Evolutionary conservation across 2,329 filamentous ascomycete genomes (phyloP).

Genomic region (Hypoxylon sp.): DNA sequence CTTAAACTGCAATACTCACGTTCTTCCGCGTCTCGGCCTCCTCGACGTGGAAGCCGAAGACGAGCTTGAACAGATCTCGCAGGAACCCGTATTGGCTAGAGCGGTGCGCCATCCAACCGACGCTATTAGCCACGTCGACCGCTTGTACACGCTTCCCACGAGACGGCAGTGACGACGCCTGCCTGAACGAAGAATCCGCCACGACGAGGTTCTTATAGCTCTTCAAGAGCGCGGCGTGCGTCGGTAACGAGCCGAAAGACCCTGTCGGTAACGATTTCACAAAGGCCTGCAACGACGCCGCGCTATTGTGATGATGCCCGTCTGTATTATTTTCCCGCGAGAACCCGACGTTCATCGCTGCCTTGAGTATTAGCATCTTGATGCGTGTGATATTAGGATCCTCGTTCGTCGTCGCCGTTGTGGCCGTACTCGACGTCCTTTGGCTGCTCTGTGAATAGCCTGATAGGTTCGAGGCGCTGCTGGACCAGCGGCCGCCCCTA

Average conservation of each 20-base stretch:
- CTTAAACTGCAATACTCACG: slow-evolving; percentile 69
- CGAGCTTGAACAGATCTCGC: slow-evolving; percentile 83
- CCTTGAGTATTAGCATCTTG: slow-evolving; percentile 85
- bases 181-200: slow-evolving; percentile 77
- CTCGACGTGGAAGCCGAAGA: slow-evolving; percentile 87
- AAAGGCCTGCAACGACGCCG: slow-evolving; percentile 77
- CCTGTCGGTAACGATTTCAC: slow-evolving; percentile 81
- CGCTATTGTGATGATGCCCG: slow-evolving; percentile 61
- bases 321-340: slow-evolving; percentile 68
- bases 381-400: slow-evolving; percentile 83
- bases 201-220: slow-evolving; percentile 86
- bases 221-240: slow-evolving; percentile 79
- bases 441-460: slow-evolving; percentile 81
- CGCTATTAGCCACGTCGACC: slow-evolving; percentile 83
- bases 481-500: slow-evolving; percentile 83
- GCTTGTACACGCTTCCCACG: slow-evolving; percentile 74
- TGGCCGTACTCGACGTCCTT: slow-evolving; percentile 79
- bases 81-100: slow-evolving; percentile 83
- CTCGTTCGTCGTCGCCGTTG: slow-evolving; percentile 77
- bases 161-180: slow-evolving; percentile 67
- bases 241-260: slow-evolving; percentile 81
- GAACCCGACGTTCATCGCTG: slow-evolving; percentile 88
- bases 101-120: slow-evolving; percentile 80
- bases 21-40: slow-evolving; percentile 79
- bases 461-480: slow-evolving; percentile 82